Conservation (phyloP, 768 basidiomycete genomes). For the Boletellus ananiceps region DNA sequence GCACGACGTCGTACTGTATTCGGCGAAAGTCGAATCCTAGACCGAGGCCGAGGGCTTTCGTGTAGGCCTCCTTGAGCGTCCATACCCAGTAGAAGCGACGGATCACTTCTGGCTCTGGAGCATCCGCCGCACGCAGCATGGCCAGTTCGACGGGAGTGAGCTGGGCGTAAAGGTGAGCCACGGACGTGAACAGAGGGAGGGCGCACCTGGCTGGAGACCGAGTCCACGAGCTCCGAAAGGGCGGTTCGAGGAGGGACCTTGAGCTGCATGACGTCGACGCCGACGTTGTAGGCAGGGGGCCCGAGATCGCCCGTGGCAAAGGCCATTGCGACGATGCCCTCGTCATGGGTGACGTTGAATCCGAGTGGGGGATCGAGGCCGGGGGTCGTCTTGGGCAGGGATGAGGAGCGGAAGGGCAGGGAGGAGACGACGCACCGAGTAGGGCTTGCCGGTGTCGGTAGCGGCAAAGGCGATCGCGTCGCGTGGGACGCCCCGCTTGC, state of each 20-base stretch:
- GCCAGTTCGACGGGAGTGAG: conserved; percentile 38
- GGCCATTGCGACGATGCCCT: conserved; percentile 65
- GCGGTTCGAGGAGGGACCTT: conserved; percentile 55
- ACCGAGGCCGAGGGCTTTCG: conserved; percentile 80
- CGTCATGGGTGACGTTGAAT: conserved; percentile 83
- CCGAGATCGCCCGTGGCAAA: conserved; percentile 44
- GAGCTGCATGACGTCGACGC: conserved; percentile 81
- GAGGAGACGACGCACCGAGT: conserved; percentile 46
- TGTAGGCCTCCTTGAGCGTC: conserved; percentile 91
- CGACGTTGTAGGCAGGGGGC: conserved; percentile 54
- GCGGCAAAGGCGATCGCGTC: conserved; percentile 46
- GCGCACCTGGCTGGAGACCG: conserved; percentile 61
- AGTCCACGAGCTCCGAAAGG: conserved; percentile 56
- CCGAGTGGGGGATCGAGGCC: conserved; percentile 52
- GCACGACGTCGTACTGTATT: conserved; percentile 61
- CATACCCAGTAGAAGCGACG: conserved; percentile 75
- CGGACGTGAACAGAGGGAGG: background rate
- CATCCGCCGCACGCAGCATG: conserved; percentile 32
- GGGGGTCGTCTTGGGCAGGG: conserved; percentile 38
- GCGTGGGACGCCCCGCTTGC: conserved; percentile 49
- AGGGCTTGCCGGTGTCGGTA: conserved; percentile 73
- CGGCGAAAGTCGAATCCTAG: conserved; percentile 79
- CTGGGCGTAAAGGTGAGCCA: conserved; percentile 26
- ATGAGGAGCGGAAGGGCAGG: conserved; percentile 2
- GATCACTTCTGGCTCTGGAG: conserved; percentile 49